phyloP scores from a whole-genome alignment of 768 basidiomycete species.

The Phylloporus sp. region DNA sequence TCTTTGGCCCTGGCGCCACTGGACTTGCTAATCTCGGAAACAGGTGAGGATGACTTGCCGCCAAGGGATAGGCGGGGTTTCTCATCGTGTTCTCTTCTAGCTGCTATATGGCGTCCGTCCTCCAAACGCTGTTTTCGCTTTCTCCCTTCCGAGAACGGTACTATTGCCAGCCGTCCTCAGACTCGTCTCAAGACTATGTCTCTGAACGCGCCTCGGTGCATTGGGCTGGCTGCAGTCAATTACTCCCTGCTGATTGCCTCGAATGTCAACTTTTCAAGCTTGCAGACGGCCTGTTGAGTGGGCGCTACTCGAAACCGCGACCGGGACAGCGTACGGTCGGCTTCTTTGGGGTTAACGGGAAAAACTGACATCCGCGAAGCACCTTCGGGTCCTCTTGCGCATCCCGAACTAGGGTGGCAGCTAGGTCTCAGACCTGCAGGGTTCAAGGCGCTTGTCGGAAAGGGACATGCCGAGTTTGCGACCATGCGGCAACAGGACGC shows the following conservation, averaged over 20 bases:
- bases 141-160: constrained; percentile 75
- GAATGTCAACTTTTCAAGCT: constrained; percentile 95
- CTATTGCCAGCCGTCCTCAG: constrained; percentile 27
- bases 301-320: constrained; percentile 77
- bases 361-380: constrained; percentile 14
- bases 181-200: constrained; percentile 6
- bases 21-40: constrained; percentile 93
- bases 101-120: constrained; percentile 95
- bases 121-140: constrained; percentile 84
- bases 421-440: constrained; percentile 75
- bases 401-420: constrained; percentile 43
- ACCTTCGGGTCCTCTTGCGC: constrained; percentile 33
- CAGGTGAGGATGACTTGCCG: constrained; percentile 42
- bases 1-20: constrained; percentile 86
- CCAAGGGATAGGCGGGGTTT: neutral
- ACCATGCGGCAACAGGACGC: constrained; percentile 98
- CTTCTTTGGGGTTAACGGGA: constrained; percentile 6
- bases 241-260: constrained; percentile 79
- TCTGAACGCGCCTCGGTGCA: constrained; percentile 45
- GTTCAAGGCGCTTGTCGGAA: constrained; percentile 89
- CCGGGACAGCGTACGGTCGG: constrained; percentile 24
- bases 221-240: constrained; percentile 55
- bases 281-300: constrained; percentile 88
- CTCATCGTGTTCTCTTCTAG: constrained; percentile 36
- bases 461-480: constrained; percentile 89